Evolutionary conservation across 2,329 filamentous ascomycete species (phyloP), one percentile per base, ranked within the genome.

Genomic region (Malbranchea cinnamomea): DNA sequence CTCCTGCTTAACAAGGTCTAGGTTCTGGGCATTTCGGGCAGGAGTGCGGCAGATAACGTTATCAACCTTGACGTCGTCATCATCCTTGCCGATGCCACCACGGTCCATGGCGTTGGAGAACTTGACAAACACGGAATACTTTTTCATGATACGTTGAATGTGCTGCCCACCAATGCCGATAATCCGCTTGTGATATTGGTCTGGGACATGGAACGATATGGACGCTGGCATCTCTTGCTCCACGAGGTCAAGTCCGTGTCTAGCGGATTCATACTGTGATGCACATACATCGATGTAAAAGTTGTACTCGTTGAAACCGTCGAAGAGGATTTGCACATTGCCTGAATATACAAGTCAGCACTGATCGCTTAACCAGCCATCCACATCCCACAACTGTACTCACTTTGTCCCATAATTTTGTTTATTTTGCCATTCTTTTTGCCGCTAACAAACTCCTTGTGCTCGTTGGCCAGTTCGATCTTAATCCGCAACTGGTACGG

Each of bases 351-450:
- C n/a, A 21, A 25, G 44, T 42, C 28, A 38, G 34, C 21, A 32
- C 7, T 2, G 4, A 10, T 8, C 11, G 11, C 6, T 11, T 12
- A 20, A 6, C 11, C 11, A 10, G 14, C n/a, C n/a, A n/a, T n/a
- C n/a, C n/a, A n/a, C n/a, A n/a, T n/a, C n/a, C n/a, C n/a, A n/a
- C n/a, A n/a, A 15, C 22, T 15, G 10, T n/a, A 51, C 65, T 41
- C 56, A 71, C 85, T 94, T 57, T 95, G 87, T 14, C 87, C 89
- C 89, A 98, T 98, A 48, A 98, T 98, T 67, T 98, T 98, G 67
- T 98, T 98, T 58, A 98, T 98, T 63, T 98, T 98, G 57, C 89
- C 89, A 47, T 98, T 98, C 66, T 98, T 98, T 67, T 98, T 98
- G 44, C 89, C 89, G 44, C 85, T 94, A 34, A 98, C 89, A 52